A percentile compares a stretch with the other conserved stretches of the same genome.
Evolutionary conservation across 176 grass and related monocot species (phyloP).

Genomic region (Oryza longistaminata): DNA sequence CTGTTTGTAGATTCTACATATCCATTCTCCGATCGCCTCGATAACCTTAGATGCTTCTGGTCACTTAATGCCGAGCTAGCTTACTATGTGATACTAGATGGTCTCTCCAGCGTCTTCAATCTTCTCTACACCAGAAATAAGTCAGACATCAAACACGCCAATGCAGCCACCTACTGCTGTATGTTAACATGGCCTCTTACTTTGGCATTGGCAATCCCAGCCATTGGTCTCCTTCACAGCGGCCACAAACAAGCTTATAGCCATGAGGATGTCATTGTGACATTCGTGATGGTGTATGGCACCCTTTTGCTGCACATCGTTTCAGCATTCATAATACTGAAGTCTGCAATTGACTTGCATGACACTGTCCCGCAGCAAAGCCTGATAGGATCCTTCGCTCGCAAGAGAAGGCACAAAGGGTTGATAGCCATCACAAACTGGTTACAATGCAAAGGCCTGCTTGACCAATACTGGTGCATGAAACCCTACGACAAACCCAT

Average conservation of each 20-base stretch:
- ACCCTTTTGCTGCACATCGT: background rate
- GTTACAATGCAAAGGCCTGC: background rate
- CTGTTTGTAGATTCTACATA: background rate
- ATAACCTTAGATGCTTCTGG: background rate
- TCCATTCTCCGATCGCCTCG: background rate
- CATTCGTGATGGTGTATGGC: background rate
- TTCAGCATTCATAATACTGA: accelerated
- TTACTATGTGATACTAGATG: no score
- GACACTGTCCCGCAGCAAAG: background rate
- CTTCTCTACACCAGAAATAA: background rate
- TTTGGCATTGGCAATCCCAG: background rate
- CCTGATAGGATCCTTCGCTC: background rate
- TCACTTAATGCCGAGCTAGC: accelerated
- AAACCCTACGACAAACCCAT: background rate
- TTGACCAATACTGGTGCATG: background rate
- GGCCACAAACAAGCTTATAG: background rate
- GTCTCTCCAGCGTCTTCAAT: background rate
- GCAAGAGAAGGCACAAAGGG: background rate
- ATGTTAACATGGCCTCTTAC: accelerated
- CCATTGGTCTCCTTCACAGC: conserved; percentile 8
- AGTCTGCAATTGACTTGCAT: background rate
- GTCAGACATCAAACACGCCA: background rate
- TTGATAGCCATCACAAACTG: no score
- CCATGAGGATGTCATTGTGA: background rate
- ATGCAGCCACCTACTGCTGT: no score